phyloP scores from a whole-genome alignment of 164 flowering plant species.

The Nelumbo lutea region DNA sequence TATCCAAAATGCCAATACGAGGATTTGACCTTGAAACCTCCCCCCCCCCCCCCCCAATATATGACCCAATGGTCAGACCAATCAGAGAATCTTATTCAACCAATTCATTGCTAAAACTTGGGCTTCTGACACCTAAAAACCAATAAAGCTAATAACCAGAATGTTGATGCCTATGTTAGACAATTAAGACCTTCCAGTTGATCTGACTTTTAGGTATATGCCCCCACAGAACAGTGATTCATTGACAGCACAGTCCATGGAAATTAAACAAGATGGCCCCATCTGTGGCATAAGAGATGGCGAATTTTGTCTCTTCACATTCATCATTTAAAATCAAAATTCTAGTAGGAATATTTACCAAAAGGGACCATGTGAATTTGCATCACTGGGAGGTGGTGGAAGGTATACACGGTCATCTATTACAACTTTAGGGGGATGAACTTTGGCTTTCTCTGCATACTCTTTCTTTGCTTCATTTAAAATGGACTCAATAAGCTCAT shows the following conservation, averaged over 20 bases:
- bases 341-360: conserved; percentile 33
- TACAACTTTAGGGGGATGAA: conserved; percentile 32
- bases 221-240: no score
- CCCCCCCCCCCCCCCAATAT: neutral
- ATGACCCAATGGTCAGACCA: neutral
- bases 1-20: no score
- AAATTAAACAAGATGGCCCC: no score
- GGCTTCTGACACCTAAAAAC: neutral
- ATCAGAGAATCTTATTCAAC: neutral
- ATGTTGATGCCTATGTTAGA: neutral
- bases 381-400: conserved; percentile 52
- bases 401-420: conserved; percentile 43
- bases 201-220: neutral
- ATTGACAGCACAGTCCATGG: no score
- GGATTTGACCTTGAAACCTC: no score
- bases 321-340: no score
- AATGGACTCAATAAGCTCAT: conserved; percentile 37
- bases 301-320: no score
- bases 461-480: conserved; percentile 42
- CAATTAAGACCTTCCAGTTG: neutral
- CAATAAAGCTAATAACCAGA: neutral
- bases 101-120: neutral
- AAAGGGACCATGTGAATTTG: conserved; percentile 35
- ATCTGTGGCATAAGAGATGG: no score
- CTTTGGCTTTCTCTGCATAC: conserved; percentile 45